A percentile compares a stretch with the other conserved stretches of the same genome.
These are phyloP conservation scores for Blastosporella zonata DNA, from an alignment of 1,284 basidiomycete genomes.

Conservation along the genomic window DNA sequence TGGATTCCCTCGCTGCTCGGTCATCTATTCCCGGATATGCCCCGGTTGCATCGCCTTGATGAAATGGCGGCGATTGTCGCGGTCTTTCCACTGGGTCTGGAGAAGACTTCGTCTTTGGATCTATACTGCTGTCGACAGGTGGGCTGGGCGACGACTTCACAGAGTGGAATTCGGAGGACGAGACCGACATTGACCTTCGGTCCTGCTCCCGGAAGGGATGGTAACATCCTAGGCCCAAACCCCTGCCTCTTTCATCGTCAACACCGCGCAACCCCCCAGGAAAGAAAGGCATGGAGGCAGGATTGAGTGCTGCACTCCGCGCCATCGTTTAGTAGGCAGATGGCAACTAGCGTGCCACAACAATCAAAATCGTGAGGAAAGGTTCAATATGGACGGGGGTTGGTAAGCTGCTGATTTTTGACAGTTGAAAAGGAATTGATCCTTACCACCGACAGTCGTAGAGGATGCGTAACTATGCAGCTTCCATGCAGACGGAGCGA, in stretches of 20 bases:
- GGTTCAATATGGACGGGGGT: slow-evolving; percentile 23
- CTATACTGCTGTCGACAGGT: slow-evolving; percentile 37
- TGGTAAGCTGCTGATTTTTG: slow-evolving; percentile 24
- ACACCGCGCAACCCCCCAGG: slow-evolving; percentile 58
- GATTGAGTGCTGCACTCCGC: slow-evolving; percentile 72
- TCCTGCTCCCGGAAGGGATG: slow-evolving; percentile 53
- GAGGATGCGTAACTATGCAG: slow-evolving; percentile 30
- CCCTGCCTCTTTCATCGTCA: slow-evolving; percentile 49
- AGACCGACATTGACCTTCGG: slow-evolving; percentile 51
- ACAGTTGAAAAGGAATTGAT: slow-evolving; percentile 18
- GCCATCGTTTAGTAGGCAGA: slow-evolving; percentile 51
- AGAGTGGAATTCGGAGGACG: slow-evolving; percentile 64
- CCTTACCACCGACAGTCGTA: slow-evolving; percentile 27
- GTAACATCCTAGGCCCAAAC: slow-evolving; percentile 38
- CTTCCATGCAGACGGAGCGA: slow-evolving; percentile 36
- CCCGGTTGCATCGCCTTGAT: slow-evolving; percentile 45
- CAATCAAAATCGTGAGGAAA: slow-evolving; percentile 28
- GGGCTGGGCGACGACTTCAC: slow-evolving; percentile 70
- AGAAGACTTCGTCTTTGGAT: slow-evolving; percentile 28
- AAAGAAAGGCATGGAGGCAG: slow-evolving; percentile 79
- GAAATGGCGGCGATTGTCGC: slow-evolving; percentile 45
- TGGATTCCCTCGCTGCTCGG: slow-evolving; percentile 46
- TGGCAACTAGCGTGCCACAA: slow-evolving; percentile 33
- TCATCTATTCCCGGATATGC: slow-evolving; percentile 40
- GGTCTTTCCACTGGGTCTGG: slow-evolving; percentile 32